These are phyloP conservation scores for Zygoascus ofunaensis DNA, from an alignment of 805 yeast species.

Conservation along the genomic window DNA sequence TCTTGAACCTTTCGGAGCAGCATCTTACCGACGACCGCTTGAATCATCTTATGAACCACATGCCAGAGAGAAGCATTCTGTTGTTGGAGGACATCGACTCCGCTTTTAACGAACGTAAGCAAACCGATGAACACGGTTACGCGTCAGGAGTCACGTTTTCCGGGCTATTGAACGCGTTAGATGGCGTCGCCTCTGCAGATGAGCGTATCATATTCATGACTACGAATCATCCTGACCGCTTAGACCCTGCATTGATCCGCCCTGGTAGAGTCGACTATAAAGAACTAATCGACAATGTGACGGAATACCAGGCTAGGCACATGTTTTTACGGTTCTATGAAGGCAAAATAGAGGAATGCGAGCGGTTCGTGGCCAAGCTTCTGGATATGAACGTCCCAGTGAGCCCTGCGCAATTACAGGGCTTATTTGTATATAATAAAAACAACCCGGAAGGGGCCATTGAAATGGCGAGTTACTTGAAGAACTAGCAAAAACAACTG, in stretches of 20 bases:
- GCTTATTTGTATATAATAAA: conserved; percentile 87
- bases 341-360: conserved; percentile 44
- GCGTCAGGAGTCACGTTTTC: conserved; percentile 89
- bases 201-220: conserved; percentile 97
- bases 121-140: conserved; percentile 67
- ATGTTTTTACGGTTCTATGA: conserved; percentile 89
- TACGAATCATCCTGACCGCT: conserved; percentile 88
- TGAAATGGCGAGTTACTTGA: conserved; percentile 37
- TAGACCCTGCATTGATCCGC: conserved; percentile 87
- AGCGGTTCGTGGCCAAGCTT: conserved; percentile 40
- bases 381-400: conserved; percentile 45
- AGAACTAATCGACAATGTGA: conserved; percentile 78
- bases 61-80: conserved; percentile 80
- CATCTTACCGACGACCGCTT: conserved; percentile 90
- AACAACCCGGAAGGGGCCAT: conserved; percentile 71
- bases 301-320: conserved; percentile 61
- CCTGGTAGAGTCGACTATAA: conserved; percentile 93
- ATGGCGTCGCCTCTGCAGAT: conserved; percentile 96
- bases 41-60: conserved; percentile 91
- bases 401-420: conserved; percentile 92
- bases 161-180: conserved; percentile 86
- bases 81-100: conserved; percentile 92
- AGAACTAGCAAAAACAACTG: not conserved
- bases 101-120: conserved; percentile 78
- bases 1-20: conserved; percentile 80